Evolutionary conservation across 73 alveolate genomes (phyloP).

Genomic region (Stentor coeruleus): DNA sequence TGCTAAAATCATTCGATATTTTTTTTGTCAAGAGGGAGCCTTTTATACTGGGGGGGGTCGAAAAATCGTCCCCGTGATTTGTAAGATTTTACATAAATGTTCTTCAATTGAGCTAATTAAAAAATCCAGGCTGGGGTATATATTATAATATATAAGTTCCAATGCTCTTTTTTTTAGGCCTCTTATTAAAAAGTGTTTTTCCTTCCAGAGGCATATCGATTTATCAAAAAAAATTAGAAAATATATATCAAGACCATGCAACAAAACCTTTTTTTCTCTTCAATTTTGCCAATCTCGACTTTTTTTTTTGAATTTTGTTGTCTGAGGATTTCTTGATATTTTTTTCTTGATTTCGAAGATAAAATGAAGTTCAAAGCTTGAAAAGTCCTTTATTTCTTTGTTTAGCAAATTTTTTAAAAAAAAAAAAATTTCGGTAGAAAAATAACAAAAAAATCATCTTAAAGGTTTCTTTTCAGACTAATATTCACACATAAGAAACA

Average conservation of each 20-base stretch:
- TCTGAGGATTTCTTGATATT: too few species aligned
- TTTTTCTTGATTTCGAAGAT: too few species aligned
- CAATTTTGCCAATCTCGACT: too few species aligned
- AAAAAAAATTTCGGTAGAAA: background rate
- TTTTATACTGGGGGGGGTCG: constrained; percentile 7
- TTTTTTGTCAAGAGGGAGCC: background rate
- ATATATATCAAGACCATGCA: background rate
- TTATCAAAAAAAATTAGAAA: too few species aligned
- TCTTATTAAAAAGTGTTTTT: background rate
- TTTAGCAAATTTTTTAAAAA: too few species aligned
- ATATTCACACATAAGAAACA: background rate
- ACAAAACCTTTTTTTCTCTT: too few species aligned
- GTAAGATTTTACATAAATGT: too few species aligned
- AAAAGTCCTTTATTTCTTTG: too few species aligned
- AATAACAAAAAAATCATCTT: background rate
- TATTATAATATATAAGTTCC: background rate
- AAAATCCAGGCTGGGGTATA: background rate
- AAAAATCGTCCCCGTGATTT: background rate
- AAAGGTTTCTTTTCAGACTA: background rate
- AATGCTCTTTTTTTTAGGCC: background rate
- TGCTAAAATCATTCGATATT: background rate
- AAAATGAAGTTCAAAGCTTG: too few species aligned
- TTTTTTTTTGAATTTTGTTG: too few species aligned
- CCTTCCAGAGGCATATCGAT: background rate
- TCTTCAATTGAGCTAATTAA: too few species aligned